Conservation (phyloP, 768 basidiomycete species). For the Podaxis sp. region DNA sequence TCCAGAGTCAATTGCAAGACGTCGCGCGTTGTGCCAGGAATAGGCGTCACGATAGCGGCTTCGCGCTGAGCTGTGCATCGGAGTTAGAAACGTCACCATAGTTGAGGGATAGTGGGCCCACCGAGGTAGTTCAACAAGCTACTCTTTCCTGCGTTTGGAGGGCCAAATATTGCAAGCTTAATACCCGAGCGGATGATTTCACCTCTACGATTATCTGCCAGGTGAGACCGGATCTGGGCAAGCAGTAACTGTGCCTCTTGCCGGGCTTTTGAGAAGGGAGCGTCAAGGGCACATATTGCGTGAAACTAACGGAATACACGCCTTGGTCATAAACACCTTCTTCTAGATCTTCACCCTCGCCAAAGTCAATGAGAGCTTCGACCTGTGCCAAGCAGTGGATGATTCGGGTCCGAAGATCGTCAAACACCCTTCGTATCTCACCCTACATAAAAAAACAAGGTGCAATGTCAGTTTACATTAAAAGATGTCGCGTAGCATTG, state of each 20-base stretch:
- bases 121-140: slow-evolving; percentile 84
- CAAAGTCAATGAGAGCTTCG: slow-evolving; percentile 92
- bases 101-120: slow-evolving; percentile 25
- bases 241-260: slow-evolving; percentile 48
- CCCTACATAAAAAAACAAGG: slow-evolving; percentile 48
- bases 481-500: background rate
- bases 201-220: slow-evolving; percentile 72
- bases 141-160: slow-evolving; percentile 94
- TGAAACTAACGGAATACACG: slow-evolving; percentile 22
- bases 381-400: slow-evolving; percentile 73
- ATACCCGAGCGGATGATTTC: slow-evolving; percentile 85
- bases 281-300: background rate
- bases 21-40: slow-evolving; percentile 90
- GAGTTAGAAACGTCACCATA: background rate
- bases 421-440: slow-evolving; percentile 53
- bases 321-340: slow-evolving; percentile 77
- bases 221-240: slow-evolving; percentile 48
- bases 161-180: slow-evolving; percentile 84
- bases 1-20: slow-evolving; percentile 83
- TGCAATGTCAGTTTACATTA: background rate
- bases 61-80: slow-evolving; percentile 67
- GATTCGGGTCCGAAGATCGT: slow-evolving; percentile 61
- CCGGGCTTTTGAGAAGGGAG: slow-evolving; percentile 43
- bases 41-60: slow-evolving; percentile 84
- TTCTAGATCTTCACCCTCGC: slow-evolving; percentile 88